A percentile compares a stretch with the other conserved stretches of the same genome.
Conservation (phyloP, 164 flowering plant species). For the Tetrastigma voinierianum region DNA sequence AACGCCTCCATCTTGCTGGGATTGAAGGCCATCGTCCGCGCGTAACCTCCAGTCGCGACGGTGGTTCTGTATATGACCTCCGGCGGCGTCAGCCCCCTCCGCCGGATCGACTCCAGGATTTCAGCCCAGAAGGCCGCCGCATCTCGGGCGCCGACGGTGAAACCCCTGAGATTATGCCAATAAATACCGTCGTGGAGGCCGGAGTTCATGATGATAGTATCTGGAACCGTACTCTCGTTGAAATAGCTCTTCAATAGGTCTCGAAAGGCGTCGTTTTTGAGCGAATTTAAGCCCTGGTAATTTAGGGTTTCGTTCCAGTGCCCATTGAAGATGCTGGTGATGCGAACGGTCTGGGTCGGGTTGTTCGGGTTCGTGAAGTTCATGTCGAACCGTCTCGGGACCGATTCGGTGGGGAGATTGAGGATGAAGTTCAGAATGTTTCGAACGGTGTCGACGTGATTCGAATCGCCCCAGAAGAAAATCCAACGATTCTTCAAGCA, state of each 20-base stretch:
- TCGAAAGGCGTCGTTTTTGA: constrained; percentile 53
- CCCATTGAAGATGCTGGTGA: constrained; percentile 94
- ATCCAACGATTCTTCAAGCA: constrained; percentile 81
- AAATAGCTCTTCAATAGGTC: constrained; percentile 57
- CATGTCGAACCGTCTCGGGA: constrained; percentile 70
- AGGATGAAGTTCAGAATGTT: constrained; percentile 81
- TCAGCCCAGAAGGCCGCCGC: constrained; percentile 78
- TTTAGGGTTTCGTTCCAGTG: constrained; percentile 67
- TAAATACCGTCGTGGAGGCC: constrained; percentile 88
- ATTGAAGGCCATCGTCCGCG: constrained; percentile 68
- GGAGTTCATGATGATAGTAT: constrained; percentile 82
- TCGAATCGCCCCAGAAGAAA: constrained; percentile 99
- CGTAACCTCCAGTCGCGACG: constrained; percentile 85
- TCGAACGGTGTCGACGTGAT: constrained; percentile 90
- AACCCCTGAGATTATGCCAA: constrained; percentile 52
- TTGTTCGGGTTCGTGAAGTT: constrained; percentile 73
- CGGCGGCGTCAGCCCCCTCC: constrained; percentile 44
- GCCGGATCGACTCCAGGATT: constrained; percentile 45
- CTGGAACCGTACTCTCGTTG: constrained; percentile 58
- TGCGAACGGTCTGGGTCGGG: constrained; percentile 55
- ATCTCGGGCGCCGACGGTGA: constrained; percentile 46
- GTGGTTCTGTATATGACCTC: constrained; percentile 66
- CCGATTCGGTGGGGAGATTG: constrained; percentile 40
- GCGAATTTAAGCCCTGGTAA: constrained; percentile 74
- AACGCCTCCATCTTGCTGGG: constrained; percentile 87